phyloP scores from a whole-genome alignment of 1,139 yeast species.

The Magnusiomyces magnusii region DNA sequence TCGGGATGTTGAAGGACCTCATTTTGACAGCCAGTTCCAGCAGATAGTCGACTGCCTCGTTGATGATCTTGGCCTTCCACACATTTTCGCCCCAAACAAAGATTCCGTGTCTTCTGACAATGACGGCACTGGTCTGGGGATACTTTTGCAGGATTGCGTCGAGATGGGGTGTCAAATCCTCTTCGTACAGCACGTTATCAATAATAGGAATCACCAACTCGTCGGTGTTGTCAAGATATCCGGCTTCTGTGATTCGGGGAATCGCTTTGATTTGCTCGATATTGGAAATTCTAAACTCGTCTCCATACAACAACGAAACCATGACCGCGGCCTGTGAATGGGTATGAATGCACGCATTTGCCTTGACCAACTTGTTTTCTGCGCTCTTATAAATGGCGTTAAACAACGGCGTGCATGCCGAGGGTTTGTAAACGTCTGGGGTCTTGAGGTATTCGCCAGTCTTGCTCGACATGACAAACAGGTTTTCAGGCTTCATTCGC shows the following conservation, averaged over 20 bases:
- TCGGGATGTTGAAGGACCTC: slow-evolving; percentile 27
- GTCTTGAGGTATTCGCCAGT: slow-evolving; percentile 49
- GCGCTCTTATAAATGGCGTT: slow-evolving; percentile 54
- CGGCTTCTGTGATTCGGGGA: slow-evolving; percentile 57
- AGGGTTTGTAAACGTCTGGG: slow-evolving; percentile 68
- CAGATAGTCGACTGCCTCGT: slow-evolving; percentile 88
- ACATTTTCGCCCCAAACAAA: slow-evolving; percentile 93
- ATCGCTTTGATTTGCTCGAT: slow-evolving; percentile 92
- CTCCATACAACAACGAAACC: slow-evolving; percentile 61
- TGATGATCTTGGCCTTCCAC: slow-evolving; percentile 88
- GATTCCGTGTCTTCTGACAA: slow-evolving; percentile 90
- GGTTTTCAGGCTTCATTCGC: slow-evolving; percentile 68
- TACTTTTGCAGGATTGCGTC: slow-evolving; percentile 55
- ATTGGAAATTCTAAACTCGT: slow-evolving; percentile 66
- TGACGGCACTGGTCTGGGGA: slow-evolving; percentile 76
- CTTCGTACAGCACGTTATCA: slow-evolving; percentile 85
- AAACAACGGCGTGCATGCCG: slow-evolving; percentile 90
- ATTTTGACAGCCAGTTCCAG: slow-evolving; percentile 79
- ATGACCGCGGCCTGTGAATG: slow-evolving; percentile 86
- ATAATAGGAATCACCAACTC: slow-evolving; percentile 80
- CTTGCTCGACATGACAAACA: slow-evolving; percentile 64
- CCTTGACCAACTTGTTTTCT: slow-evolving; percentile 42
- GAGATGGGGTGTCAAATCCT: slow-evolving; percentile 60
- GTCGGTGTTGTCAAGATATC: slow-evolving; percentile 65
- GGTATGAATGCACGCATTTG: slow-evolving; percentile 94